These are phyloP conservation scores for Xerocomus nothofagi DNA, from an alignment of 1,284 basidiomycete species.

Conservation along the genomic window DNA sequence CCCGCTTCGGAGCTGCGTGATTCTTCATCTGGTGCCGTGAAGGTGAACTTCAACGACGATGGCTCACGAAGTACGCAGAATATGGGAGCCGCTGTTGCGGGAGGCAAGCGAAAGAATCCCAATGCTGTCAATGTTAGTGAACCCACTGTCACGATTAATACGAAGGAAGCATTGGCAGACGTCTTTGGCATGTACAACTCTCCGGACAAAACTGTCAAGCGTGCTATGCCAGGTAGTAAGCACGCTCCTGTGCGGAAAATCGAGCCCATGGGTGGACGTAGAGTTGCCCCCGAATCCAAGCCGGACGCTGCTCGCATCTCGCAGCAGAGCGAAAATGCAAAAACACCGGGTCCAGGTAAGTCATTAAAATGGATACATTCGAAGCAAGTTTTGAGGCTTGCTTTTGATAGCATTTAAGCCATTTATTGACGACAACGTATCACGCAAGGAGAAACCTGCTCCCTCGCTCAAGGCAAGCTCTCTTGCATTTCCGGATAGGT, in stretches of 20 bases:
- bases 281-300: conserved; percentile 15
- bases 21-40: conserved; percentile 32
- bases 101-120: conserved; percentile 40
- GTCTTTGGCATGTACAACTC: conserved; percentile 94
- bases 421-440: conserved; percentile 60
- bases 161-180: conserved; percentile 89
- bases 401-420: conserved; percentile 49
- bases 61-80: conserved; percentile 45
- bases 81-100: conserved; percentile 36
- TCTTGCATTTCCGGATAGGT: neutral
- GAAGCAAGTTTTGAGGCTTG: neutral
- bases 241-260: conserved; percentile 67
- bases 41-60: conserved; percentile 56
- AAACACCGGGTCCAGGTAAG: conserved; percentile 43
- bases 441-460: conserved; percentile 47
- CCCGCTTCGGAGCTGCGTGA: conserved; percentile 46
- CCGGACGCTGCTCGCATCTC: conserved; percentile 37
- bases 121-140: conserved; percentile 34
- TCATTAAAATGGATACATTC: conserved; percentile 15
- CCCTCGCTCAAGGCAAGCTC: conserved; percentile 48
- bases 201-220: conserved; percentile 70
- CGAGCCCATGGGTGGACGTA: conserved; percentile 43
- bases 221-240: conserved; percentile 57
- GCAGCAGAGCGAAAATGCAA: conserved; percentile 38
- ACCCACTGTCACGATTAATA: conserved; percentile 79